A percentile compares a stretch with the other conserved stretches of the same genome.
Conservation (phyloP, 345 rosid genomes). For the Conringia planisiliqua region DNA sequence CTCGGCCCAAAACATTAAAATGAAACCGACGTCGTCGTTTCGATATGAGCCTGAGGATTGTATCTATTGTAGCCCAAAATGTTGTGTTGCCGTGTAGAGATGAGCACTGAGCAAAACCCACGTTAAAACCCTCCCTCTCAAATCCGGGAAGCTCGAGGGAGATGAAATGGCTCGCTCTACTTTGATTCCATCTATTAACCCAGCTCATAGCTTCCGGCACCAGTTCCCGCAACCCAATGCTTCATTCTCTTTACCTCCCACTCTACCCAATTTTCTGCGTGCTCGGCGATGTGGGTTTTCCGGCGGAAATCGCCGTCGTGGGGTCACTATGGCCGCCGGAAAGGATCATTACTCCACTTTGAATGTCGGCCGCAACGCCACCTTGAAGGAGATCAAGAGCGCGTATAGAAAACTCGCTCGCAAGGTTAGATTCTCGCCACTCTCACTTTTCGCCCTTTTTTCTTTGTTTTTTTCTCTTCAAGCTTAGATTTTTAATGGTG, state of each 20-base stretch:
- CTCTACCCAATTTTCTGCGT: background rate
- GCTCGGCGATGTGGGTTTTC: constrained; percentile 7
- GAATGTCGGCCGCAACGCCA: constrained; percentile 57
- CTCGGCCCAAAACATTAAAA: background rate
- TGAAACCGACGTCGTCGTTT: background rate
- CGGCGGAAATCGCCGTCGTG: constrained; percentile 31
- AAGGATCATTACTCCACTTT: constrained; percentile 66
- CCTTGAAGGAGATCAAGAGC: constrained; percentile 72
- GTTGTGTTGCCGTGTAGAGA: background rate
- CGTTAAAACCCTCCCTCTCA: constrained; percentile 22
- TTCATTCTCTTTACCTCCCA: constrained; percentile 2
- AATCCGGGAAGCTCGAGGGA: constrained; percentile 1
- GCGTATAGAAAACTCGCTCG: constrained; percentile 87
- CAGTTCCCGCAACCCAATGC: background rate
- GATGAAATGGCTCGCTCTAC: constrained; percentile 16
- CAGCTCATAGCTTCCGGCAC: constrained; percentile 1
- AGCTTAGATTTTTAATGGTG: constrained; percentile 21
- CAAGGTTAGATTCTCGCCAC: constrained; percentile 46
- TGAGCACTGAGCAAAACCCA: constrained; percentile 27
- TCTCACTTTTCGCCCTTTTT: background rate
- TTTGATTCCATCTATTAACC: background rate
- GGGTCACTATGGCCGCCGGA: constrained; percentile 38
- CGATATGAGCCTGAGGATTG: background rate
- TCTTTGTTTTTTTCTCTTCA: background rate
- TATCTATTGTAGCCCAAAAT: background rate